Percentiles rank a stretch among this genome's conserved stretches.
Evolutionary conservation across 106 monocot species (phyloP).

Genomic region (Dendrobium chrysotoxum): DNA sequence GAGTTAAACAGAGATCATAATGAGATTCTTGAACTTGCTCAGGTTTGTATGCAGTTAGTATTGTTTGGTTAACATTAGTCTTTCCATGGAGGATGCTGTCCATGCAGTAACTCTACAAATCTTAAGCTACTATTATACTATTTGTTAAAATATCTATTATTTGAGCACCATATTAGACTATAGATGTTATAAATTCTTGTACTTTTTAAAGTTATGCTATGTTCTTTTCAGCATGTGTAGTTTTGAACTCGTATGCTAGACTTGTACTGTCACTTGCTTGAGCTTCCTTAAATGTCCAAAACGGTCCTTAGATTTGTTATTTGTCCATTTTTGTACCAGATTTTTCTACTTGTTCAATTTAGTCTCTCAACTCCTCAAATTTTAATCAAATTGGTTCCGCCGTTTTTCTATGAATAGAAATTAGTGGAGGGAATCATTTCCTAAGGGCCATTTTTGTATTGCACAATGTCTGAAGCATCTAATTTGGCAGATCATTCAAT

Average conservation of each 20-base stretch:
- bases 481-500: too few relatives aligned
- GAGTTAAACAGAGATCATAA: conserved; percentile 98
- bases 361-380: too few relatives aligned
- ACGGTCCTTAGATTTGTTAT: too few relatives aligned
- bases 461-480: background rate
- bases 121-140: background rate
- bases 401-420: too few relatives aligned
- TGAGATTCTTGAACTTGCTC: conserved; percentile 92
- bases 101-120: background rate
- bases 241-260: background rate
- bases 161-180: background rate
- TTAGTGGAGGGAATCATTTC: too few relatives aligned
- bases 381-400: too few relatives aligned
- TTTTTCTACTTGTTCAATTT: too few relatives aligned
- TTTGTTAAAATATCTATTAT: background rate
- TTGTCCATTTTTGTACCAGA: too few relatives aligned
- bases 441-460: background rate
- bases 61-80: background rate
- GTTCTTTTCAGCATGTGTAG: background rate
- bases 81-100: background rate
- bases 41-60: conserved; percentile 52
- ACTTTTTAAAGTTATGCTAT: background rate
- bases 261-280: too few relatives aligned
- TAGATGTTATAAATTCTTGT: background rate
- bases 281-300: too few relatives aligned